phyloP scores from a whole-genome alignment of 805 yeast genomes.

The Schwanniomyces sp. region DNA sequence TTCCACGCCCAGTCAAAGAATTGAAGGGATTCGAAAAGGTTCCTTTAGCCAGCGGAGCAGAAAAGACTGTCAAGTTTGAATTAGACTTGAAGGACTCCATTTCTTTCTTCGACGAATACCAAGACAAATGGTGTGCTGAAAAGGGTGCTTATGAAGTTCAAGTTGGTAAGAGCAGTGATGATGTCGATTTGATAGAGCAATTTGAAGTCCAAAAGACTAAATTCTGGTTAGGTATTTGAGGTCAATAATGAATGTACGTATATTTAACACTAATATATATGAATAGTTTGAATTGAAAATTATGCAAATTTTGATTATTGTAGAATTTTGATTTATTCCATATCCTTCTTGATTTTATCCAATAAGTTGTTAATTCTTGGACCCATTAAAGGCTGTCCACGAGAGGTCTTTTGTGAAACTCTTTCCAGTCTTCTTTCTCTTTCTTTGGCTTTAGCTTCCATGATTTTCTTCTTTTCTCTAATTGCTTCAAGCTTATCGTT shows the following conservation, averaged over 20 bases:
- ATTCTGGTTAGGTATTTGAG: conserved; percentile 3
- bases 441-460: conserved; percentile 40
- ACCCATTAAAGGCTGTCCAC: conserved; percentile 91
- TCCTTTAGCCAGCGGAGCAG: conserved; percentile 15
- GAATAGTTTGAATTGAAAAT: not conserved
- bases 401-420: conserved; percentile 52
- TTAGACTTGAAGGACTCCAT: conserved; percentile 24
- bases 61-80: conserved; percentile 12
- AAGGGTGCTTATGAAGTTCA: conserved; percentile 22
- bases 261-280: not conserved
- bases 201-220: conserved; percentile 6
- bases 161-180: conserved; percentile 22
- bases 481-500: conserved; percentile 39
- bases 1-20: conserved; percentile 26
- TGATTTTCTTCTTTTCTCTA: conserved; percentile 32
- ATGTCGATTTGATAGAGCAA: conserved; percentile 7
- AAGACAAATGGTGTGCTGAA: conserved; percentile 24
- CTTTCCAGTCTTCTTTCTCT: conserved; percentile 42
- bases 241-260: not conserved
- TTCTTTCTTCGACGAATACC: conserved; percentile 30
- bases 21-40: conserved; percentile 31
- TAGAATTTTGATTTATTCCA: conserved; percentile 4
- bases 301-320: conserved; percentile 1
- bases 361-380: conserved; percentile 78
- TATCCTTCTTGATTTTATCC: conserved; percentile 67